Percentiles rank a stretch among this genome's conserved stretches.
Conservation (phyloP, 306 rosid genomes). For the Inga oerstediana region DNA sequence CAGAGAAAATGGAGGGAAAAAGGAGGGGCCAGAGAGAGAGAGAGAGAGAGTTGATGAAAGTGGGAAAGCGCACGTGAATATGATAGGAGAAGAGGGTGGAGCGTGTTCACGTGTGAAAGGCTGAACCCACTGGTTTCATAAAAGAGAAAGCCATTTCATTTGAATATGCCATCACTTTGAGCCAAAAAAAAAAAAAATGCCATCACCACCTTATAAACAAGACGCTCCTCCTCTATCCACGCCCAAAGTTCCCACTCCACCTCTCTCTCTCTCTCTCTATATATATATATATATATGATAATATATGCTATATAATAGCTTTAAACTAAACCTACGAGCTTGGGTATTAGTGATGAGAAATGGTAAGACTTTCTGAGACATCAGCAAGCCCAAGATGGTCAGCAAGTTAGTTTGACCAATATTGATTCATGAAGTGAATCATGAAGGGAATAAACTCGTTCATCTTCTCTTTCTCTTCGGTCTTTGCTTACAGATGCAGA, state of each 20-base stretch:
- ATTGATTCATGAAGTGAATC: not conserved
- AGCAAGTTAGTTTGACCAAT: slow-evolving; percentile 56
- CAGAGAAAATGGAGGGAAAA: slow-evolving; percentile 23
- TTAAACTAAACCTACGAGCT: slow-evolving; percentile 34
- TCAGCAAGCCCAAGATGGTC: slow-evolving; percentile 72
- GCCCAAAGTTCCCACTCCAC: slow-evolving; percentile 53
- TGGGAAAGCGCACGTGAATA: slow-evolving; percentile 82
- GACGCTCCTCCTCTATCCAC: slow-evolving; percentile 71
- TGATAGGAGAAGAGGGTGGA: slow-evolving; percentile 62
- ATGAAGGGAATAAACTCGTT: too few species aligned
- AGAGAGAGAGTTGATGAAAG: slow-evolving; percentile 41
- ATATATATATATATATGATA: not conserved
- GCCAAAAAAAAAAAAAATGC: not conserved
- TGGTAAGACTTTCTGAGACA: slow-evolving; percentile 52
- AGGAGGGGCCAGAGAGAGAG: slow-evolving; percentile 29
- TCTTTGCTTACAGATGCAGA: slow-evolving; percentile 55
- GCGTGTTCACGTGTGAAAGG: slow-evolving; percentile 97
- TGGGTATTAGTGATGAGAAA: slow-evolving; percentile 53
- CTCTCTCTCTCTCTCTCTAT: slow-evolving; percentile 8
- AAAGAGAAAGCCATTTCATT: slow-evolving; percentile 8
- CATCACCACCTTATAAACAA: not conserved
- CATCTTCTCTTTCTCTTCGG: slow-evolving; percentile 22
- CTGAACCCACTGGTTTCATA: slow-evolving; percentile 62
- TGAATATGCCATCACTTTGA: not conserved
- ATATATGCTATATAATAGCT: not conserved